phyloP scores from a whole-genome alignment of 1,284 basidiomycete species.

The Ganoderma sinense region DNA sequence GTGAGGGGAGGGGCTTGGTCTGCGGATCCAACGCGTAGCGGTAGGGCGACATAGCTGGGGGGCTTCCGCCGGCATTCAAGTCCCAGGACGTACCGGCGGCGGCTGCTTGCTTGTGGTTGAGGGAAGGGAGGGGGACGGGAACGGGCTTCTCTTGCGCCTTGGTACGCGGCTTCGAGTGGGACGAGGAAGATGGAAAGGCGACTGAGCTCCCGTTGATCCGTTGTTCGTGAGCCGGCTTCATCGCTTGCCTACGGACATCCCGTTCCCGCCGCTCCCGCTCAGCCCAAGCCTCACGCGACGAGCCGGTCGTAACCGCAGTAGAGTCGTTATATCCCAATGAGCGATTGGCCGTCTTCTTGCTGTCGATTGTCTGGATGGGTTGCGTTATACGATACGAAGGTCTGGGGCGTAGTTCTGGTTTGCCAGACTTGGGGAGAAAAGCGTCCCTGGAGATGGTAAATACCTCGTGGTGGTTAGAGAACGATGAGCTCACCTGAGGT shows the following conservation, averaged over 20 bases:
- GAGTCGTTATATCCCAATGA: background rate
- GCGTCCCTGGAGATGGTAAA: background rate
- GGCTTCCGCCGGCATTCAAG: background rate
- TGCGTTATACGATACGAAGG: background rate
- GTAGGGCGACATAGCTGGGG: background rate
- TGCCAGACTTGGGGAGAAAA: background rate
- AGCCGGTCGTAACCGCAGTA: background rate
- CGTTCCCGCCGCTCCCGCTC: background rate
- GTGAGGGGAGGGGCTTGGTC: background rate
- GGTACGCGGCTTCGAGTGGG: background rate
- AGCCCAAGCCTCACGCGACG: background rate
- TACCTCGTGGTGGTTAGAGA: background rate
- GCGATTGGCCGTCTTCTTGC: background rate
- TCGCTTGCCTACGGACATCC: background rate
- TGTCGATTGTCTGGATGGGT: background rate
- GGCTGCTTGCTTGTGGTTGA: background rate
- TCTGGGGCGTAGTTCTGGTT: background rate
- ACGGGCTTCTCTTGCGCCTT: slow-evolving; percentile 4
- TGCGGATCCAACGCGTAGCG: background rate
- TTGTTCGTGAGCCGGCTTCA: background rate
- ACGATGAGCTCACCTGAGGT: slow-evolving; percentile 2
- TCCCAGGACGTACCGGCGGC: background rate
- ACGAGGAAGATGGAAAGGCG: background rate
- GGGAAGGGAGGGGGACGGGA: background rate
- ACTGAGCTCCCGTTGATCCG: background rate